phyloP scores from a whole-genome alignment of 2,329 filamentous ascomycete genomes.

The Aspergillus bombycis region DNA sequence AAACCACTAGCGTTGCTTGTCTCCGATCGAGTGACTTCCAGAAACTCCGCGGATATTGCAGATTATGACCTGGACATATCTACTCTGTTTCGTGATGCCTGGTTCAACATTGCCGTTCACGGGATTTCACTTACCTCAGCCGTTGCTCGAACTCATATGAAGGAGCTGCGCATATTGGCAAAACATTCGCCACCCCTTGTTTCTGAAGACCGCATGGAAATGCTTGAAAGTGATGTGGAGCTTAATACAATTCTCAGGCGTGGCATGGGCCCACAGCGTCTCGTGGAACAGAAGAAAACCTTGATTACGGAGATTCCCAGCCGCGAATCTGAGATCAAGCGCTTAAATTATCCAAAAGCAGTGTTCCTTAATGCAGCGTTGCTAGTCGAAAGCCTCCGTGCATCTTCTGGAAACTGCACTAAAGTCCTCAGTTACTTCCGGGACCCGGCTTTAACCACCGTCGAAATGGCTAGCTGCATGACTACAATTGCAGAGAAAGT shows the following conservation, averaged over 20 bases:
- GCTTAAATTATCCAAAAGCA: constrained; percentile 83
- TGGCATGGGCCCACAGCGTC: constrained; percentile 73
- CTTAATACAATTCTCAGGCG: constrained; percentile 90
- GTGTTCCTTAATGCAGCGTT: constrained; percentile 92
- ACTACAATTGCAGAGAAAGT: constrained; percentile 67
- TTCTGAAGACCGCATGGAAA: constrained; percentile 83
- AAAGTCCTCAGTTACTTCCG: constrained; percentile 89
- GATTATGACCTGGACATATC: constrained; percentile 68
- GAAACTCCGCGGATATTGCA: constrained; percentile 33
- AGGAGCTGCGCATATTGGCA: constrained; percentile 82
- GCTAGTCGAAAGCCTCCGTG: constrained; percentile 84
- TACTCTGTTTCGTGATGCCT: constrained; percentile 81
- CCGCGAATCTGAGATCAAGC: constrained; percentile 76
- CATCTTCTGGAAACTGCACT: constrained; percentile 84
- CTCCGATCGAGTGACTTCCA: constrained; percentile 30
- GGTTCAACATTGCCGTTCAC: constrained; percentile 97
- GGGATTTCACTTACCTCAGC: constrained; percentile 79
- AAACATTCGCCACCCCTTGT: constrained; percentile 85
- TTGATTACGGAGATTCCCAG: constrained; percentile 74
- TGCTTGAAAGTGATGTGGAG: constrained; percentile 94
- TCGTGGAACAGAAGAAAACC: constrained; percentile 77
- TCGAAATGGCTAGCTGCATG: constrained; percentile 66
- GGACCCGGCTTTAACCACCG: constrained; percentile 76
- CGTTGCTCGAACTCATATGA: constrained; percentile 70
- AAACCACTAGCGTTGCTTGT: constrained; percentile 86